Conservation (phyloP, 129 eudicot genomes). For the Saposhnikovia divaricata region DNA sequence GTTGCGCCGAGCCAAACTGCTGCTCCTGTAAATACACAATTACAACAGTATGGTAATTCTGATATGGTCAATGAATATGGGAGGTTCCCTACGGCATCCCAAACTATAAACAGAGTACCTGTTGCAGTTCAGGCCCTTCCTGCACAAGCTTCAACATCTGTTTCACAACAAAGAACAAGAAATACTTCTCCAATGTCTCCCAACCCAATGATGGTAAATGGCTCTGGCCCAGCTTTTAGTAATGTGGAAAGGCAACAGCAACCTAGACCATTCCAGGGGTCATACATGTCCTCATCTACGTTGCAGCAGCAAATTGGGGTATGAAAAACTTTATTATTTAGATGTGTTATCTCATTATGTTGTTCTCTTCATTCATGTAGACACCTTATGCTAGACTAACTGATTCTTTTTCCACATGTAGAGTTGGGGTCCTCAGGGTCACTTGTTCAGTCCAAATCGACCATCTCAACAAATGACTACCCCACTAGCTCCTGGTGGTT, state of each 20-base stretch:
- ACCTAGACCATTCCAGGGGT: constrained; percentile 20
- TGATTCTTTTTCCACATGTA: not conserved
- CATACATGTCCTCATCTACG: constrained; percentile 24
- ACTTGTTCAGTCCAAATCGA: constrained; percentile 19
- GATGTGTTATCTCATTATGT: constrained; percentile 1
- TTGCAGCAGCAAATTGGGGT: constrained; percentile 35
- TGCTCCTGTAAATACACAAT: constrained; percentile 25
- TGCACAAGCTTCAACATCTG: constrained; percentile 28
- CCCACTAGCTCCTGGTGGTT: constrained; percentile 26
- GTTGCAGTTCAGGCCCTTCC: constrained; percentile 64
- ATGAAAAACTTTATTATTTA: not conserved
- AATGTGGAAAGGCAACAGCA: constrained; percentile 37
- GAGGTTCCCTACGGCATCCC: constrained; percentile 27
- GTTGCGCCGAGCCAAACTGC: constrained; percentile 24
- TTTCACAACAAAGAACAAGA: constrained; percentile 14
- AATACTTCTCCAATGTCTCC: constrained; percentile 21
- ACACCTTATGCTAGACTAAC: not conserved
- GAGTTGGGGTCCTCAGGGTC: constrained; percentile 31
- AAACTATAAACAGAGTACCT: constrained; percentile 31
- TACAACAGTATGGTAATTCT: constrained; percentile 35
- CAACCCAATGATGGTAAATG: not conserved
- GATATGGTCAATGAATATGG: constrained; percentile 28
- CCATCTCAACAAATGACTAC: constrained; percentile 29
- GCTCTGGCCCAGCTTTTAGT: not conserved
- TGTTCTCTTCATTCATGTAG: not conserved